Conservation (phyloP, 2,329 filamentous ascomycete genomes). For the Chaetomiaceae sp. region DNA sequence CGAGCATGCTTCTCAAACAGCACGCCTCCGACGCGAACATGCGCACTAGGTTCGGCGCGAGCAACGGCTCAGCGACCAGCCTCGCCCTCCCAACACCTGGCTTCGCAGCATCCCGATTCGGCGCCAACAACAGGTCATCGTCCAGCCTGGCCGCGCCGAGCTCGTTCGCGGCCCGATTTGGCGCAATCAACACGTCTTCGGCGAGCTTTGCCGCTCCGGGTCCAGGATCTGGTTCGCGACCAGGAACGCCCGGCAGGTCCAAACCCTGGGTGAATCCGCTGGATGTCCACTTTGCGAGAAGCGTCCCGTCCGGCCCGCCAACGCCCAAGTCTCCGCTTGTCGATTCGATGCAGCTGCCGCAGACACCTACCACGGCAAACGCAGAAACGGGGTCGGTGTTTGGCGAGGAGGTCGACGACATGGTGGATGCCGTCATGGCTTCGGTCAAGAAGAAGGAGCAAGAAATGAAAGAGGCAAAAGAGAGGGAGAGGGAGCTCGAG, state of each 20-base stretch:
- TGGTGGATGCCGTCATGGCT: constrained; percentile 27
- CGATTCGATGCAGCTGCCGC: constrained; percentile 37
- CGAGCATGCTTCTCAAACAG: constrained; percentile 30
- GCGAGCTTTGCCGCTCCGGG: constrained; percentile 29
- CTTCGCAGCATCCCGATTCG: constrained; percentile 33
- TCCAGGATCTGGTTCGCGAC: constrained; percentile 29
- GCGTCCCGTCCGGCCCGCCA: constrained; percentile 26
- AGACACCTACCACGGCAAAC: constrained; percentile 21
- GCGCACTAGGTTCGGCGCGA: constrained; percentile 34
- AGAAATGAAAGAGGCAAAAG: constrained; percentile 17
- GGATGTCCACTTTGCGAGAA: constrained; percentile 41
- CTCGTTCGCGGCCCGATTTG: constrained; percentile 21
- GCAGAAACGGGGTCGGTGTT: constrained; percentile 30
- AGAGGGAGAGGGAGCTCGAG: constrained; percentile 20
- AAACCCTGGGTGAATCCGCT: constrained; percentile 45
- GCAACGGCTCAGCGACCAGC: constrained; percentile 29
- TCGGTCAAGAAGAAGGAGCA: constrained; percentile 26
- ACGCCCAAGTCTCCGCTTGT: constrained; percentile 38
- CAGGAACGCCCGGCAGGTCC: constrained; percentile 34
- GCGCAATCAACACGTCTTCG: constrained; percentile 29
- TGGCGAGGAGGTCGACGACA: constrained; percentile 30
- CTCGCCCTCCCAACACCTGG: constrained; percentile 30
- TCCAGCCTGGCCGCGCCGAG: constrained; percentile 29
- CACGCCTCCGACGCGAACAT: constrained; percentile 39
- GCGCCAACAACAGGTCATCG: constrained; percentile 30